Evolutionary conservation across 108 stramenopile species (phyloP).

Genomic region (Pseudonitzschia pungens): DNA sequence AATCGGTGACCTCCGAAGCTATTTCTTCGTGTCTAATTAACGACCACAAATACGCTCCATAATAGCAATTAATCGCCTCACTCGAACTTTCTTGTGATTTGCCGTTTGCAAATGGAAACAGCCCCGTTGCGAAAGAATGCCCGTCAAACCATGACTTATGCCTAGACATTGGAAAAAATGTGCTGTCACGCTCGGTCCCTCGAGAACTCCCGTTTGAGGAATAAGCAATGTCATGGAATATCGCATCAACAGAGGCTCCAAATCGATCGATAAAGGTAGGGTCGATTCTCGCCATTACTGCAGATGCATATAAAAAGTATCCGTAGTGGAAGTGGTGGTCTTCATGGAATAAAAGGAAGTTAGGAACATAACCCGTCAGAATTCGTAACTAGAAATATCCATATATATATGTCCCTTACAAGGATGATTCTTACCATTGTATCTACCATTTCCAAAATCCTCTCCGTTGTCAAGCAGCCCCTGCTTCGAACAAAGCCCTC

Average conservation of each 20-base stretch:
- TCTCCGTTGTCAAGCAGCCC: slow-evolving; percentile 35
- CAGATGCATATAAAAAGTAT: slow-evolving; percentile 75
- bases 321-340: slow-evolving; percentile 86
- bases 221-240: slow-evolving; percentile 80
- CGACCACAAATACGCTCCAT: slow-evolving; percentile 90
- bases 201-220: slow-evolving; percentile 50
- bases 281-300: slow-evolving; percentile 63
- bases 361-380: background rate
- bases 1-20: slow-evolving; percentile 54
- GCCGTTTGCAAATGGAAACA: slow-evolving; percentile 88
- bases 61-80: slow-evolving; percentile 97
- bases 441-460: slow-evolving; percentile 63
- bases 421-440: slow-evolving; percentile 31
- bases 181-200: slow-evolving; percentile 20
- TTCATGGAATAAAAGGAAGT: slow-evolving; percentile 5
- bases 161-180: slow-evolving; percentile 76
- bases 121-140: slow-evolving; percentile 84
- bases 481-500: slow-evolving; percentile 48
- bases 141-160: slow-evolving; percentile 89
- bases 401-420: background rate
- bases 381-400: background rate
- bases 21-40: slow-evolving; percentile 61
- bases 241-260: slow-evolving; percentile 64
- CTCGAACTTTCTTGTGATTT: slow-evolving; percentile 97
- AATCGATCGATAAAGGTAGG: slow-evolving; percentile 64